Evolutionary conservation across 495 filamentous ascomycete species (phyloP).

Genomic region (Geoglossum glabrum): DNA sequence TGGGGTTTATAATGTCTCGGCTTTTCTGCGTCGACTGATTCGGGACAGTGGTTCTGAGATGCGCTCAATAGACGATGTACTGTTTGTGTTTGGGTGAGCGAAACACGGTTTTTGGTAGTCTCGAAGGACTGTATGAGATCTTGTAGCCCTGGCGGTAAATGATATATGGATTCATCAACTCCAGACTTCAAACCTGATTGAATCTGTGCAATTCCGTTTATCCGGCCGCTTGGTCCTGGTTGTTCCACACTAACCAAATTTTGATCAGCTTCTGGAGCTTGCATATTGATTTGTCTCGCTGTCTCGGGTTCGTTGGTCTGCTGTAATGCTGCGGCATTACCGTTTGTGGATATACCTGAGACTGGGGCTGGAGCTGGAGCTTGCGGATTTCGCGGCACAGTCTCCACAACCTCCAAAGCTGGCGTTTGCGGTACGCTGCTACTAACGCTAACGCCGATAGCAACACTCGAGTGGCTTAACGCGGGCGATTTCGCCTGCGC

Average conservation of each 20-base stretch:
- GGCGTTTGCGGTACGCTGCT: slow-evolving; percentile 24
- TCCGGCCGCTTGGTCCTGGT: slow-evolving; percentile 18
- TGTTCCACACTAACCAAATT: neutral
- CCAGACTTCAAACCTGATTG: neutral
- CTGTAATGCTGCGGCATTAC: slow-evolving; percentile 8
- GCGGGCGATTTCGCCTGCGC: slow-evolving; percentile 25
- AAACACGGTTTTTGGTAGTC: slow-evolving; percentile 46
- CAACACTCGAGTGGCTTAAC: slow-evolving; percentile 21
- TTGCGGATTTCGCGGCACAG: neutral
- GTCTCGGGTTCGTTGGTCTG: neutral
- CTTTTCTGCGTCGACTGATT: slow-evolving; percentile 57
- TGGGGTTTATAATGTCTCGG: slow-evolving; percentile 70
- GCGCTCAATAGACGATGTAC: slow-evolving; percentile 49
- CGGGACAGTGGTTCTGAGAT: slow-evolving; percentile 51
- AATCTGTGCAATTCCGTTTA: slow-evolving; percentile 25
- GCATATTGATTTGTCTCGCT: slow-evolving; percentile 1
- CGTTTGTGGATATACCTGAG: slow-evolving; percentile 18
- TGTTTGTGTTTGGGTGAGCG: slow-evolving; percentile 21
- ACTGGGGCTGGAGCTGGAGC: slow-evolving; percentile 7
- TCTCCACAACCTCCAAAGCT: slow-evolving; percentile 25
- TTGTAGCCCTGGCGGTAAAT: slow-evolving; percentile 75
- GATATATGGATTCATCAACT: slow-evolving; percentile 67
- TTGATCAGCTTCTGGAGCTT: slow-evolving; percentile 1
- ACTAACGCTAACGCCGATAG: slow-evolving; percentile 10
- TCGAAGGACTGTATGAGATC: slow-evolving; percentile 85